Conservation (phyloP, 2,329 filamentous ascomycete species). For the Exophiala xenobiotica region DNA sequence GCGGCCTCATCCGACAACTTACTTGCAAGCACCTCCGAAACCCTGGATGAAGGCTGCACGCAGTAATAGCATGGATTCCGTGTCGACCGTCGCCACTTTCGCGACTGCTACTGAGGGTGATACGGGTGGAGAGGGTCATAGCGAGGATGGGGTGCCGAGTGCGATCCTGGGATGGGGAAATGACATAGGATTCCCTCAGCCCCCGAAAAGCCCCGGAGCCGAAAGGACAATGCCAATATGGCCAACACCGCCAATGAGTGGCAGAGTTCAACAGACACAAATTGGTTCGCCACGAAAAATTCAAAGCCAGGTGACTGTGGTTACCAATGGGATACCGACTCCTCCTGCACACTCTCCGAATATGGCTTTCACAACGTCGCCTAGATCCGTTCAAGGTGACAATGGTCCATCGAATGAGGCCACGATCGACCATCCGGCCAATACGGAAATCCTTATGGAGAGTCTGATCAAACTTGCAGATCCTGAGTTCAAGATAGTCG, state of each 20-base stretch:
- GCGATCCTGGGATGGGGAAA: slow-evolving; percentile 31
- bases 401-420: neutral
- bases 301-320: slow-evolving; percentile 12
- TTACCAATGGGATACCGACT: slow-evolving; percentile 25
- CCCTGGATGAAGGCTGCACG: slow-evolving; percentile 36
- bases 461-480: slow-evolving; percentile 31
- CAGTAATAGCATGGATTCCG: slow-evolving; percentile 57
- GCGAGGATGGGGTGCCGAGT: slow-evolving; percentile 36
- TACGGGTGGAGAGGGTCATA: slow-evolving; percentile 34
- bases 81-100: slow-evolving; percentile 62
- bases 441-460: slow-evolving; percentile 31
- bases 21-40: slow-evolving; percentile 12
- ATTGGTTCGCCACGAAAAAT: slow-evolving; percentile 12
- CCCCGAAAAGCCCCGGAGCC: slow-evolving; percentile 14
- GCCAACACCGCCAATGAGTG: slow-evolving; percentile 15
- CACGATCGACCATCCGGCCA: slow-evolving; percentile 23
- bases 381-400: neutral
- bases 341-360: slow-evolving; percentile 22
- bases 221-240: slow-evolving; percentile 9
- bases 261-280: slow-evolving; percentile 10
- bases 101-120: slow-evolving; percentile 61
- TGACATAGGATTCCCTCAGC: slow-evolving; percentile 14
- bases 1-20: neutral
- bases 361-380: slow-evolving; percentile 4
- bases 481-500: slow-evolving; percentile 25